Conservation (phyloP, 2,329 filamentous ascomycete genomes). For the Akanthomyces muscarius region DNA sequence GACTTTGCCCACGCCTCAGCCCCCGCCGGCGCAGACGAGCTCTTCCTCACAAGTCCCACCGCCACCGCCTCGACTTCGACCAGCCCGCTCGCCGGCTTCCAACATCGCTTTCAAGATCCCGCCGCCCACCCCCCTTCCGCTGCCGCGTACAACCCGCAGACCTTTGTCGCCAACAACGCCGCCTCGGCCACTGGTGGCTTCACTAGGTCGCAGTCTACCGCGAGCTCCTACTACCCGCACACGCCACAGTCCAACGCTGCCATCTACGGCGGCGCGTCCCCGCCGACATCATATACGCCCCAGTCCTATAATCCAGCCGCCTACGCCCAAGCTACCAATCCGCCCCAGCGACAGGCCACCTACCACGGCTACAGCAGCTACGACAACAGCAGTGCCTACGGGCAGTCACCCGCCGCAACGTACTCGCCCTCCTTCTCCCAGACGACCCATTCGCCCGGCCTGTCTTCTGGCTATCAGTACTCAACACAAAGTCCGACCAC, state of each 20-base stretch:
- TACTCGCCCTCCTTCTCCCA: constrained; percentile 29
- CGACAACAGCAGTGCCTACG: constrained; percentile 39
- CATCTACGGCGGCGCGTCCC: constrained; percentile 30
- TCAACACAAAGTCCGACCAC: constrained; percentile 36
- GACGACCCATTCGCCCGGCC: constrained; percentile 26
- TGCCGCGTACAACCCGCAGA: constrained; percentile 66
- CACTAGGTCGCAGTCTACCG: constrained; percentile 48
- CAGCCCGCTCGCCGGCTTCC: constrained; percentile 47
- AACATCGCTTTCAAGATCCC: constrained; percentile 47
- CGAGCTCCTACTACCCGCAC: constrained; percentile 46
- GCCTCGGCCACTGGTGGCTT: constrained; percentile 21
- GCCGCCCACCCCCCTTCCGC: constrained; percentile 44
- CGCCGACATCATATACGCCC: constrained; percentile 47
- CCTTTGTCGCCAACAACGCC: constrained; percentile 41
- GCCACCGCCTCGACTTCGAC: constrained; percentile 25
- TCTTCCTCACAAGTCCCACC: constrained; percentile 55
- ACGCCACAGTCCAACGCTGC: constrained; percentile 33
- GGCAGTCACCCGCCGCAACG: constrained; percentile 36
- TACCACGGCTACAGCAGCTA: constrained; percentile 47
- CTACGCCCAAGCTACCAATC: constrained; percentile 44
- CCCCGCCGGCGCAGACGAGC: constrained; percentile 49
- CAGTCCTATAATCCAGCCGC: constrained; percentile 57
- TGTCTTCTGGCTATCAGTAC: constrained; percentile 39
- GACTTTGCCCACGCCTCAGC: constrained; percentile 21
- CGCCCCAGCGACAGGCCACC: constrained; percentile 49